Evolutionary conservation across 441 rosid genomes (phyloP).

Genomic region (Euphorbia corollata): DNA sequence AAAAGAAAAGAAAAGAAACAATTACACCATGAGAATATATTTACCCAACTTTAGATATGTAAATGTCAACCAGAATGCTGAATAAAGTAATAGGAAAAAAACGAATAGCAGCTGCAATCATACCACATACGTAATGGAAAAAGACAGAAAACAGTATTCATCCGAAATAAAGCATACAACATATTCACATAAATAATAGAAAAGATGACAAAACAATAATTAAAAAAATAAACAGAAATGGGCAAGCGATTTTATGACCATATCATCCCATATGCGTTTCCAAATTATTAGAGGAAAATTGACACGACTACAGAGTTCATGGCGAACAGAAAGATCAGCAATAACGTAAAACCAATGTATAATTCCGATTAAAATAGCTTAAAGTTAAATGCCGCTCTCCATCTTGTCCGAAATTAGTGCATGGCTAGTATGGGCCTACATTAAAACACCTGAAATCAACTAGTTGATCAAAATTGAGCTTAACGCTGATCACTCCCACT

Average conservation of each 20-base stretch:
- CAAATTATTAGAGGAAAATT: constrained; percentile 3
- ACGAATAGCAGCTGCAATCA: neutral
- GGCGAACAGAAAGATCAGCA: neutral
- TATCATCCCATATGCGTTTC: neutral
- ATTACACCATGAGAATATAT: neutral
- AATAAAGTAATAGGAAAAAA: neutral
- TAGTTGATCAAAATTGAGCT: constrained; percentile 11
- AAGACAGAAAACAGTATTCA: neutral
- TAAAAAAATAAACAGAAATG: neutral
- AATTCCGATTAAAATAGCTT: constrained; percentile 15
- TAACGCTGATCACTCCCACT: constrained; percentile 19
- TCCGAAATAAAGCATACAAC: neutral
- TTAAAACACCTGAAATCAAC: constrained; percentile 7
- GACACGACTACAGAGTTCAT: neutral
- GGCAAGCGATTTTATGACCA: neutral
- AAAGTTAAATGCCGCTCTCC: constrained; percentile 7
- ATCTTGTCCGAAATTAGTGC: constrained; percentile 13
- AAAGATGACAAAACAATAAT: neutral
- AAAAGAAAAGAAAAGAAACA: neutral
- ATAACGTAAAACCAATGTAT: neutral
- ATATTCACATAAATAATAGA: neutral
- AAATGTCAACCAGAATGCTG: neutral
- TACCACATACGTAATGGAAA: constrained; percentile 1
- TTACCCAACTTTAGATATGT: neutral
- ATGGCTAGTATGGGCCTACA: constrained; percentile 16